Evolutionary conservation across 2,329 filamentous ascomycete species (phyloP).

Genomic region (Pseudogymnoascus sp.): DNA sequence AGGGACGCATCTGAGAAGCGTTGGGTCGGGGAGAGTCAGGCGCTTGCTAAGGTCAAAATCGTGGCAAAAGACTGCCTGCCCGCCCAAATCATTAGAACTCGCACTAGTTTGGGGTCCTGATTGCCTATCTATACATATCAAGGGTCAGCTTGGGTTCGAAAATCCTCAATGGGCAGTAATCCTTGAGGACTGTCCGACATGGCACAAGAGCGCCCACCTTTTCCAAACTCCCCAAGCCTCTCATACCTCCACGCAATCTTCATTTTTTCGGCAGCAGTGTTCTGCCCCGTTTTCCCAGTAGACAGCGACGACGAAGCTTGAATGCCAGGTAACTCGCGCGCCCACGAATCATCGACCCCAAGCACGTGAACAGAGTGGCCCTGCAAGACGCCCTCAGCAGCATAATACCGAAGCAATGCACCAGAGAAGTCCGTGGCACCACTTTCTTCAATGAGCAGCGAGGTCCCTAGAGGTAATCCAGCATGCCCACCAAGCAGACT

Average conservation of each 20-base stretch:
- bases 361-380: slow-evolving; percentile 83
- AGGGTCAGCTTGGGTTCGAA: slow-evolving; percentile 15
- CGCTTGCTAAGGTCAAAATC: slow-evolving; percentile 64
- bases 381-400: slow-evolving; percentile 86
- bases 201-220: slow-evolving; percentile 30
- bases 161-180: slow-evolving; percentile 15
- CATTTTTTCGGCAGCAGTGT: slow-evolving; percentile 57
- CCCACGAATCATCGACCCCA: slow-evolving; percentile 73
- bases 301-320: slow-evolving; percentile 29
- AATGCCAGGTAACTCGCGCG: slow-evolving; percentile 72
- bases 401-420: slow-evolving; percentile 77
- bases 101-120: slow-evolving; percentile 15
- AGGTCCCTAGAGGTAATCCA: slow-evolving; percentile 74
- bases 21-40: slow-evolving; percentile 47
- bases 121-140: slow-evolving; percentile 20
- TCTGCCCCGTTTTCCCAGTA: slow-evolving; percentile 34
- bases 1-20: slow-evolving; percentile 45
- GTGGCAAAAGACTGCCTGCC: slow-evolving; percentile 53
- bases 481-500: slow-evolving; percentile 77
- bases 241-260: slow-evolving; percentile 99
- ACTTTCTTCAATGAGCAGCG: slow-evolving; percentile 74
- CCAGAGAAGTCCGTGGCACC: slow-evolving; percentile 93
- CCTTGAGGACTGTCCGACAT: not conserved
- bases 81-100: slow-evolving; percentile 4
- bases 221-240: slow-evolving; percentile 63